A percentile compares a stretch with the other conserved stretches of the same genome.
phyloP scores from a whole-genome alignment of 768 basidiomycete species.

The Multifurca ochricompacta region DNA sequence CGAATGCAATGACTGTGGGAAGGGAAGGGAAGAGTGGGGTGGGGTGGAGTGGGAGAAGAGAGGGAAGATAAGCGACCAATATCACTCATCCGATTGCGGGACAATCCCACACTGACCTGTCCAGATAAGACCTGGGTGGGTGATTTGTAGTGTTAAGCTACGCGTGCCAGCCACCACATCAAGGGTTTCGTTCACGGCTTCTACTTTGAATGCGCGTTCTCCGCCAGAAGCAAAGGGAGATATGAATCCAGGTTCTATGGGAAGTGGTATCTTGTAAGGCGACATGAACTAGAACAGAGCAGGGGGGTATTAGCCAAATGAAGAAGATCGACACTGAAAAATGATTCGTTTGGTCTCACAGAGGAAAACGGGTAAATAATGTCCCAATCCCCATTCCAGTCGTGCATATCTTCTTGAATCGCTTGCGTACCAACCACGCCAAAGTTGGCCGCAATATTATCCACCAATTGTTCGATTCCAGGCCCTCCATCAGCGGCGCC shows the following conservation, averaged over 20 bases:
- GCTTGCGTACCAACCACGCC: constrained; percentile 37
- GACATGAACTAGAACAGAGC: constrained; percentile 58
- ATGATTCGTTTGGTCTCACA: too few species aligned
- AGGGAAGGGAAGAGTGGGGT: too few species aligned
- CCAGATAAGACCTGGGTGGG: constrained; percentile 83
- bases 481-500: constrained; percentile 79
- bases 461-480: constrained; percentile 56
- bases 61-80: too few species aligned
- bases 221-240: constrained; percentile 24
- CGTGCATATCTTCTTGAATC: constrained; percentile 51
- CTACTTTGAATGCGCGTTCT: constrained; percentile 42
- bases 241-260: constrained; percentile 32
- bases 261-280: constrained; percentile 70
- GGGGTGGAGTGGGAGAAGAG: too few species aligned
- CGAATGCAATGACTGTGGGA: constrained; percentile 70
- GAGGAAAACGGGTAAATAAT: constrained; percentile 72
- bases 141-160: constrained; percentile 56
- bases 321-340: constrained; percentile 21
- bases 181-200: constrained; percentile 47
- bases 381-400: constrained; percentile 86
- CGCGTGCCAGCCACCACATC: constrained; percentile 56
- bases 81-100: neutral
- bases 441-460: constrained; percentile 53
- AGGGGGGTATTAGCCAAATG: neutral
- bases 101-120: constrained; percentile 47